Evolutionary conservation across 116 monocot species (phyloP).

Genomic region (Phalaenopsis hybrid): DNA sequence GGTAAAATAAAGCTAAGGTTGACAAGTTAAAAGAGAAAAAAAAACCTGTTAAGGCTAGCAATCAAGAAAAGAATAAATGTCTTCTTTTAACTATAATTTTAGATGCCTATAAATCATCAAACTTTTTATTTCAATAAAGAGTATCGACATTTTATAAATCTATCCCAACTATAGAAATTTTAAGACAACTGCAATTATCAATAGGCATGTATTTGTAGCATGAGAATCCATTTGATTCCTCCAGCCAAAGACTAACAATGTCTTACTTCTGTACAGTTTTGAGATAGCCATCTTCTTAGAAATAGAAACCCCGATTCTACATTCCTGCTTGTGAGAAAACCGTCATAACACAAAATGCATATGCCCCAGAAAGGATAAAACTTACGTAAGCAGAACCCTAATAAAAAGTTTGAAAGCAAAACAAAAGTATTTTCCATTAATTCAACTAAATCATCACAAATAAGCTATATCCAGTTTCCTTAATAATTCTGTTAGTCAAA

Average conservation of each 20-base stretch:
- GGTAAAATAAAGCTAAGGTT: not conserved
- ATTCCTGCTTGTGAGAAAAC: not conserved
- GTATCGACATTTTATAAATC: not conserved
- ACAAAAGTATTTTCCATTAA: not conserved
- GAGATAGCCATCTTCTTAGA: not conserved
- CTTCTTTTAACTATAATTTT: not conserved
- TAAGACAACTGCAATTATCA: not conserved
- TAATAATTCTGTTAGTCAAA: too few species aligned
- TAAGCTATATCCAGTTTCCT: not conserved
- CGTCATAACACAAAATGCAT: not conserved
- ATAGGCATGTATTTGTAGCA: not conserved
- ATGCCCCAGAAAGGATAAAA: not conserved
- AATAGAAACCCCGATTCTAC: not conserved
- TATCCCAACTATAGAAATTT: not conserved
- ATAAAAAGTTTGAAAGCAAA: not conserved
- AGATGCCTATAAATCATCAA: not conserved
- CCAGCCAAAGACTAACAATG: not conserved
- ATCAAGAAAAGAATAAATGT: not conserved
- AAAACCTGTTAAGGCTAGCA: not conserved
- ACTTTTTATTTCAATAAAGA: not conserved
- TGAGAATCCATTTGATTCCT: slow-evolving; percentile 1
- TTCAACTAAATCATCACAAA: not conserved
- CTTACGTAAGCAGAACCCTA: not conserved
- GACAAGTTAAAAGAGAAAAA: not conserved
- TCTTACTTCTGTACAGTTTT: not conserved